Conservation (phyloP, 345 rosid genomes). For the Aquilaria yunnanensis region DNA sequence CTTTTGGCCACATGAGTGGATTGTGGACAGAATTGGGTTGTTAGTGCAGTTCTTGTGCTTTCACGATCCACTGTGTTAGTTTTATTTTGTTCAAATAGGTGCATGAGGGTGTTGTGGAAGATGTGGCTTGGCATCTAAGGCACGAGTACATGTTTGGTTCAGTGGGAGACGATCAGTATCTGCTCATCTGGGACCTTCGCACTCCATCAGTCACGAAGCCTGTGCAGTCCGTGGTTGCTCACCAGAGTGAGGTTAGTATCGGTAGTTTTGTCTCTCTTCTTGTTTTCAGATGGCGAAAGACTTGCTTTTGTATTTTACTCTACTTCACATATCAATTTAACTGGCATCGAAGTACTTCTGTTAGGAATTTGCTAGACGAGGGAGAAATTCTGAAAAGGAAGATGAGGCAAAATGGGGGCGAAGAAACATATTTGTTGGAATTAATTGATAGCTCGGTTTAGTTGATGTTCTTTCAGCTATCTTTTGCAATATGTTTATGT, state of each 20-base stretch:
- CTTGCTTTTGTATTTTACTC: no score
- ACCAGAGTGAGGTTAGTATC: slow-evolving; percentile 79
- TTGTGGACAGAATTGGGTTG: neutral
- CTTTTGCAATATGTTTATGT: neutral
- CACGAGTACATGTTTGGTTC: slow-evolving; percentile 98
- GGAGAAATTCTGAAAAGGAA: no score
- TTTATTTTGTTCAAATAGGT: slow-evolving; percentile 35
- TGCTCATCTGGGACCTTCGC: slow-evolving; percentile 90
- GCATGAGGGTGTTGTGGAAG: slow-evolving; percentile 99
- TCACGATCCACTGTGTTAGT: neutral
- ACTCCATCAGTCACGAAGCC: slow-evolving; percentile 67
- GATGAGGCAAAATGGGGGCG: no score
- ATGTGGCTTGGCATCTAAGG: slow-evolving; percentile 98
- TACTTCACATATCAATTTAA: no score
- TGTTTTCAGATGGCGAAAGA: neutral
- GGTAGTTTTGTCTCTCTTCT: neutral
- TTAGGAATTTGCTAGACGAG: no score
- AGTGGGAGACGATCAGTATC: slow-evolving; percentile 94
- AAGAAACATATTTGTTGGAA: no score
- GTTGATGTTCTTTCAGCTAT: no score
- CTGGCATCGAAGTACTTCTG: no score
- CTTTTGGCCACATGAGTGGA: neutral
- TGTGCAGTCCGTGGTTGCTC: slow-evolving; percentile 88
- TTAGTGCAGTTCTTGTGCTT: neutral
- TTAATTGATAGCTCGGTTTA: no score